phyloP scores from a whole-genome alignment of 768 basidiomycete species.

The Coprinopsis strossmayeri region DNA sequence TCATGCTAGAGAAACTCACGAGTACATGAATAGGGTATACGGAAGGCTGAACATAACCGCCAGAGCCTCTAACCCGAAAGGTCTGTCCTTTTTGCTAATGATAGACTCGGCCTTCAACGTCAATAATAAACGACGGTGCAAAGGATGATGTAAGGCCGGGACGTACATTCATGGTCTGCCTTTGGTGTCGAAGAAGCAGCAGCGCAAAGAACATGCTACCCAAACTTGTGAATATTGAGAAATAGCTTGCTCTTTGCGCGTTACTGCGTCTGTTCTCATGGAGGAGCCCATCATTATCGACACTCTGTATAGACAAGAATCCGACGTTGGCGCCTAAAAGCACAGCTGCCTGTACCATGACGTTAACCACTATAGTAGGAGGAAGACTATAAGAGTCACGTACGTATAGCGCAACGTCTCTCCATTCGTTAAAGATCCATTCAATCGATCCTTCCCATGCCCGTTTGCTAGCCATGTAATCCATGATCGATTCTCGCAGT shows the following conservation, averaged over 20 bases:
- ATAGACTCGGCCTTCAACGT: conserved; percentile 1
- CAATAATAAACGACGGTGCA: not conserved
- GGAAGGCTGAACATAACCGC: conserved; percentile 8
- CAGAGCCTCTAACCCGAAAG: not conserved
- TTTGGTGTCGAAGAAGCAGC: conserved; percentile 1
- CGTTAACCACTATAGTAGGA: not conserved
- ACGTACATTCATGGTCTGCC: not conserved
- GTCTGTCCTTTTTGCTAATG: not conserved
- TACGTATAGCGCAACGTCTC: not conserved
- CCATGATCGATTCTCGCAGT: not conserved
- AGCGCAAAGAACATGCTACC: conserved; percentile 6
- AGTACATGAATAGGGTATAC: conserved; percentile 5
- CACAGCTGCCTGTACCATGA: not conserved
- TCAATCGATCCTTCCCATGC: not conserved
- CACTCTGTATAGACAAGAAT: conserved; percentile 7
- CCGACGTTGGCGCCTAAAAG: conserved; percentile 4
- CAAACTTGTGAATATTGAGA: conserved; percentile 1
- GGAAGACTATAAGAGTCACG: not conserved
- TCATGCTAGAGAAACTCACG: not conserved
- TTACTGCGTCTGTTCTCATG: not conserved
- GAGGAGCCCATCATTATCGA: not conserved
- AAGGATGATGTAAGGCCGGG: not conserved
- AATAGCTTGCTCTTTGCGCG: conserved; percentile 5
- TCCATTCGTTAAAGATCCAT: not conserved
- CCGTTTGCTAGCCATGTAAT: not conserved